Conservation (phyloP, 148 eudicot genomes). For the Hydrangea macrophylla region DNA sequence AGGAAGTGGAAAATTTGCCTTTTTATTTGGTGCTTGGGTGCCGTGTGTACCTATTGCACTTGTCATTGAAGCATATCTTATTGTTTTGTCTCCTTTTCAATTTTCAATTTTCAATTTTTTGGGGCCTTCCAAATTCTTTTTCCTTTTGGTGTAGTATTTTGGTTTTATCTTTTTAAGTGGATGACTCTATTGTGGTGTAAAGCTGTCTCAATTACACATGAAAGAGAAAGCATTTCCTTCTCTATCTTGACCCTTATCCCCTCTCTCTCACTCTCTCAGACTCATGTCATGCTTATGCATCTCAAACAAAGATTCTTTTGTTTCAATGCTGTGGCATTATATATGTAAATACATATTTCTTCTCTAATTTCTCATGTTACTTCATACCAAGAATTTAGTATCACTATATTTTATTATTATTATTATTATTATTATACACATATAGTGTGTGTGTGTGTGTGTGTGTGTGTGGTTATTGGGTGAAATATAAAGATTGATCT, state of each 20-base stretch:
- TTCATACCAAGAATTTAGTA: too few relatives aligned
- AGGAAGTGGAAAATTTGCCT: conserved; percentile 9
- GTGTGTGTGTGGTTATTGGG: too few relatives aligned
- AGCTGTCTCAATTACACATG: neutral
- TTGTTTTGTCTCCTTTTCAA: neutral
- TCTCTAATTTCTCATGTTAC: too few relatives aligned
- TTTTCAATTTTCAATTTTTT: too few relatives aligned
- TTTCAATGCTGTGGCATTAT: too few relatives aligned
- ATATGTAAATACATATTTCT: too few relatives aligned
- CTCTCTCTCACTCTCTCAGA: neutral
- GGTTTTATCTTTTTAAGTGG: too few relatives aligned
- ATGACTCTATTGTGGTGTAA: neutral
- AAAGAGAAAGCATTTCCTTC: neutral
- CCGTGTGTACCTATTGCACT: conserved; percentile 22
- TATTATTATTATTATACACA: too few relatives aligned
- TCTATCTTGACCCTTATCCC: neutral
- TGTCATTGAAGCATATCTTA: conserved; percentile 8
- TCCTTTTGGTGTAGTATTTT: neutral
- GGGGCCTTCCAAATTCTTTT: neutral
- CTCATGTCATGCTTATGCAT: conserved; percentile 15
- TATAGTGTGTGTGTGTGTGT: too few relatives aligned
- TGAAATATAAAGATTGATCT: too few relatives aligned
- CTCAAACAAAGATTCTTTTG: neutral
- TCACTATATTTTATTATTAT: too few relatives aligned
- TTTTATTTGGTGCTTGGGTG: conserved; percentile 16